phyloP scores from a whole-genome alignment of 805 yeast species.

The Lachancea thermotolerans region DNA sequence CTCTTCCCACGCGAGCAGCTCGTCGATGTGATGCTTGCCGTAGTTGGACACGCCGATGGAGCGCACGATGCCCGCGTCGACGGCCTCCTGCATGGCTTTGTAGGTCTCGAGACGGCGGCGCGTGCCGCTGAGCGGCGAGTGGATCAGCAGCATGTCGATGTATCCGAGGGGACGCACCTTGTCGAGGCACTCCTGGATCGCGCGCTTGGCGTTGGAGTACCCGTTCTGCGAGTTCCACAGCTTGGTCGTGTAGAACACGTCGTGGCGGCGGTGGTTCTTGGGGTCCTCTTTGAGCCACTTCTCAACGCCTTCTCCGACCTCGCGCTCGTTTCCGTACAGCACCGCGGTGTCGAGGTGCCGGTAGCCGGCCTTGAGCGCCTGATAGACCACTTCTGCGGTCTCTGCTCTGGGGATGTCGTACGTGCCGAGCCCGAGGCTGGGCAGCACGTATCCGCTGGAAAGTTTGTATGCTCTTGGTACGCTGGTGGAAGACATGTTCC shows the following conservation, averaged over 20 bases:
- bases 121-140: slow-evolving; percentile 50
- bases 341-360: slow-evolving; percentile 73
- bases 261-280: slow-evolving; percentile 40
- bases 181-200: slow-evolving; percentile 49
- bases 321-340: slow-evolving; percentile 56
- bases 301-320: slow-evolving; percentile 53
- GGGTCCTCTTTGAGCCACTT: slow-evolving; percentile 44
- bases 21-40: slow-evolving; percentile 52
- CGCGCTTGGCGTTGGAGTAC: slow-evolving; percentile 47
- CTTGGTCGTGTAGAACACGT: slow-evolving; percentile 62
- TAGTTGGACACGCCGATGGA: slow-evolving; percentile 78
- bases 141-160: slow-evolving; percentile 66
- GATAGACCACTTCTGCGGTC: slow-evolving; percentile 40
- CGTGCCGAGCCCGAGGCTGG: slow-evolving; percentile 52
- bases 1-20: slow-evolving; percentile 51
- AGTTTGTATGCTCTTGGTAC: slow-evolving; percentile 34
- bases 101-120: slow-evolving; percentile 52
- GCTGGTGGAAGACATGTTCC: slow-evolving; percentile 5
- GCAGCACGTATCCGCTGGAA: slow-evolving; percentile 50
- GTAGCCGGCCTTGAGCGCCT: slow-evolving; percentile 60
- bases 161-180: slow-evolving; percentile 52
- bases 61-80: slow-evolving; percentile 48
- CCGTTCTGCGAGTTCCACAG: slow-evolving; percentile 66
- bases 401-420: slow-evolving; percentile 37
- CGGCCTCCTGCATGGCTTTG: slow-evolving; percentile 69